Evolutionary conservation across 176 grass and related monocot genomes (phyloP), one percentile per base, ranked within the genome.

Genomic region (Raddia distichophylla): DNA sequence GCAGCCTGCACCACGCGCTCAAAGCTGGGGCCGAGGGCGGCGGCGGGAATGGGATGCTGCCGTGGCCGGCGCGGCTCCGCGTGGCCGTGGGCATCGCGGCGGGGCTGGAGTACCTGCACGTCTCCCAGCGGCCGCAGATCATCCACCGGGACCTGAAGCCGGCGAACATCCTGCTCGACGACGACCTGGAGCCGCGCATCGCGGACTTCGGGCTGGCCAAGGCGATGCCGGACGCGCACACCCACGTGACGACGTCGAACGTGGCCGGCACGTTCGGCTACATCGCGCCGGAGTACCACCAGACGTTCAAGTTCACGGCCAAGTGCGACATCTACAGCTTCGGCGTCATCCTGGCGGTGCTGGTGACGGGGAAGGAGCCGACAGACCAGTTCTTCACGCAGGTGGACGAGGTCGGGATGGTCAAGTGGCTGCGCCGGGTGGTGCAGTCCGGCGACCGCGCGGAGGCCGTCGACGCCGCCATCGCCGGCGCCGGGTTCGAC

Each of bases 311-410:
- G 81, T 98, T 93, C 81, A 93, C 96, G 4, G 75, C 87, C 18
- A 98, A 91, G 79, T 93, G 90, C 62, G 96, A 98, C 79, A 80
- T 98, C 17, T 98, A 91, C 79, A 98, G 96, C 79, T 93, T 98
- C 47, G 96, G 96, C 18, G 93, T 98, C 7, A 91, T 98, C 46
- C 76, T 98, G 46, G 93, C 88, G 3, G 93, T 91, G 78, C 84
- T 98, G 33, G 96, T 78, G 1, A 91, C 89, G 10, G 96, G 96
- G 8, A 95, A 89, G 82, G 86, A 95, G 64, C 96, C 96, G 1
- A 73, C 84, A 0, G 82, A 98, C 75, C 8, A 12, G 3, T 98
- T 91, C 90, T 98, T 98, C 80, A 63, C 87, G 84, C 56, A 57
- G 65, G 88, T 71, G 11, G 89, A 95, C 2, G 96, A 95, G 48